These are phyloP conservation scores for Trichoderma simmonsii DNA, from an alignment of 2,329 filamentous ascomycete genomes.

Conservation along the genomic window DNA sequence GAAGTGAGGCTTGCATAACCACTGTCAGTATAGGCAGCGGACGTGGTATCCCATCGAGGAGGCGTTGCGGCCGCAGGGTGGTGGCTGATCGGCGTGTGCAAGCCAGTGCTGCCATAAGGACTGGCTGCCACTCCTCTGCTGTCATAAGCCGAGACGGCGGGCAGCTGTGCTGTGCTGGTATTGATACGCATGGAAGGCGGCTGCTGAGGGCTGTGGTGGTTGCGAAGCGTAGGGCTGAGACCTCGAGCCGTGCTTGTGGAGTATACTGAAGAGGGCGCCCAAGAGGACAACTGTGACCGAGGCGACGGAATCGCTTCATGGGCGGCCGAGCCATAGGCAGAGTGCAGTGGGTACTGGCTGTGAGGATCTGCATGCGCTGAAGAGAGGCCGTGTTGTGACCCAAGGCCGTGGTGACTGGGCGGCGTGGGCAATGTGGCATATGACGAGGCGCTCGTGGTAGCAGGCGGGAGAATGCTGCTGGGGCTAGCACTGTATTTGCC, in stretches of 20 bases:
- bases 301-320: conserved; percentile 53
- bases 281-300: conserved; percentile 47
- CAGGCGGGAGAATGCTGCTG: conserved; percentile 36
- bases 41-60: conserved; percentile 41
- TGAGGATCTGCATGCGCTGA: conserved; percentile 34
- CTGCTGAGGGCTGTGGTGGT: conserved; percentile 36
- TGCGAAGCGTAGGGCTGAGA: conserved; percentile 38
- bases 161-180: conserved; percentile 35
- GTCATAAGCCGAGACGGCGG: conserved; percentile 41
- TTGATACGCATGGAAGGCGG: conserved; percentile 36
- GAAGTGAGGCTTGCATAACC: conserved; percentile 38
- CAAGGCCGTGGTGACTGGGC: conserved; percentile 36
- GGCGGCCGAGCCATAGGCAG: conserved; percentile 33
- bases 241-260: conserved; percentile 38
- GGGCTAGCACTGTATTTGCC: conserved; percentile 77
- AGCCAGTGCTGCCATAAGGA: conserved; percentile 40
- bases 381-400: conserved; percentile 29
- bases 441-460: conserved; percentile 38
- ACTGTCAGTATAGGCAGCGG: conserved; percentile 39
- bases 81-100: conserved; percentile 40
- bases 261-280: conserved; percentile 40
- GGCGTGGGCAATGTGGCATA: conserved; percentile 49
- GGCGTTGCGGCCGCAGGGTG: conserved; percentile 38
- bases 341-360: conserved; percentile 39
- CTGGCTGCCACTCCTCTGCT: conserved; percentile 30